Conservation (phyloP, 768 basidiomycete species). For the Psilocybe cyanescens region DNA sequence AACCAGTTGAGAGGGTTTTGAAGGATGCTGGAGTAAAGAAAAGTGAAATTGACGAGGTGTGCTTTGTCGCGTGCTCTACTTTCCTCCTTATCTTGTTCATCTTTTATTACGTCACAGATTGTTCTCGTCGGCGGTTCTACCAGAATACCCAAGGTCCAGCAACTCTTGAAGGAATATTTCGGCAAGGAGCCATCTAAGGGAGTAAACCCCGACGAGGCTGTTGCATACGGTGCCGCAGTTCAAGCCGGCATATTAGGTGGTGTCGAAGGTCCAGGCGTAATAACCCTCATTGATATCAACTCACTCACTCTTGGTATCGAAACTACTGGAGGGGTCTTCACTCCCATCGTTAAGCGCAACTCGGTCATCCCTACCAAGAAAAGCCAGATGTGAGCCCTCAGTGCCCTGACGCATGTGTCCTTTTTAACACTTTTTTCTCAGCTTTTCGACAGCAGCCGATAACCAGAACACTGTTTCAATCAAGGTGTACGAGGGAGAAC, state of each 20-base stretch:
- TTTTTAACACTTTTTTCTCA: conserved; percentile 14
- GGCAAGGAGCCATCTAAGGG: conserved; percentile 67
- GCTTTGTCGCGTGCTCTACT: conserved; percentile 5
- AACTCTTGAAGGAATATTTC: conserved; percentile 71
- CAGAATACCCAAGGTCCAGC: conserved; percentile 71
- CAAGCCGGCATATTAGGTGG: conserved; percentile 71
- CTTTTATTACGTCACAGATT: conserved; percentile 29
- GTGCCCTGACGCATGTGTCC: background rate
- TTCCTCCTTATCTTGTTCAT: no score
- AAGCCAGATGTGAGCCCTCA: conserved; percentile 37
- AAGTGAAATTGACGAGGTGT: conserved; percentile 72
- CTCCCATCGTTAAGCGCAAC: conserved; percentile 52
- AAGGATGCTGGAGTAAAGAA: conserved; percentile 82
- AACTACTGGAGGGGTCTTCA: conserved; percentile 68
- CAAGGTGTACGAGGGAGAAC: conserved; percentile 90
- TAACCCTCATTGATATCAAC: conserved; percentile 60
- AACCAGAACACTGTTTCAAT: conserved; percentile 90
- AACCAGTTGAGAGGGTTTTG: conserved; percentile 82
- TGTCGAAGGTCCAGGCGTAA: conserved; percentile 51
- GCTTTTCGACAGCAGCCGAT: conserved; percentile 88
- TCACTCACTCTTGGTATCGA: conserved; percentile 63
- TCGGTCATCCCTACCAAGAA: conserved; percentile 57
- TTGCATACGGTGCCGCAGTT: conserved; percentile 74
- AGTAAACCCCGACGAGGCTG: conserved; percentile 77
- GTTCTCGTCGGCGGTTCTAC: conserved; percentile 67